A percentile compares a stretch with the other conserved stretches of the same genome.
Conservation (phyloP, 768 basidiomycete species). For the Calocera cornea region DNA sequence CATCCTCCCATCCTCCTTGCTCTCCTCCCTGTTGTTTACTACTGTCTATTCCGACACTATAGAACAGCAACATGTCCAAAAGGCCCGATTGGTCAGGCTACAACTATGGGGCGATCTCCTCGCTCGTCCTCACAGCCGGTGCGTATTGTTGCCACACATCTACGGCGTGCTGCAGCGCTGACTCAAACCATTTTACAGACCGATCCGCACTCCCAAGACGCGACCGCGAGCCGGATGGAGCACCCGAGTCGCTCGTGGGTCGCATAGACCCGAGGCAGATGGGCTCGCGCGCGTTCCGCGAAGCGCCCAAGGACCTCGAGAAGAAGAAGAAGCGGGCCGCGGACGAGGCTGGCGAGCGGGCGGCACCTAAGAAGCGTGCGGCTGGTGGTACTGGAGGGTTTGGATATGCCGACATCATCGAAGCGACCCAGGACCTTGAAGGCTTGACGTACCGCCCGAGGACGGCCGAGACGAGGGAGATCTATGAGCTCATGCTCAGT, state of each 20-base stretch:
- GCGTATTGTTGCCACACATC: slow-evolving; percentile 16
- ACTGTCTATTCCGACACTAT: neutral
- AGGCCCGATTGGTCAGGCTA: slow-evolving; percentile 79
- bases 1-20: neutral
- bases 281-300: slow-evolving; percentile 78
- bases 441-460: slow-evolving; percentile 85
- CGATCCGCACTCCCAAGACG: slow-evolving; percentile 64
- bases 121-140: slow-evolving; percentile 80
- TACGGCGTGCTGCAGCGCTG: neutral
- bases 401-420: slow-evolving; percentile 82
- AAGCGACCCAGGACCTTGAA: slow-evolving; percentile 85
- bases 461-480: slow-evolving; percentile 86
- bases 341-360: slow-evolving; percentile 43
- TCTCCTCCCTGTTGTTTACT: neutral
- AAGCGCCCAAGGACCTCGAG: slow-evolving; percentile 73
- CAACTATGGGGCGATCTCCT: slow-evolving; percentile 93
- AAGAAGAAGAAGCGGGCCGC: slow-evolving; percentile 86
- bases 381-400: slow-evolving; percentile 39
- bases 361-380: slow-evolving; percentile 42
- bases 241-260: slow-evolving; percentile 82
- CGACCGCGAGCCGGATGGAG: slow-evolving; percentile 94
- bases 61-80: slow-evolving; percentile 15
- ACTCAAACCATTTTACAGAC: slow-evolving; percentile 26
- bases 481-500: slow-evolving; percentile 82
- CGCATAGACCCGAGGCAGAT: slow-evolving; percentile 81